phyloP scores from a whole-genome alignment of 2,329 filamentous ascomycete genomes.

The Calonectria pseudoturangicola region DNA sequence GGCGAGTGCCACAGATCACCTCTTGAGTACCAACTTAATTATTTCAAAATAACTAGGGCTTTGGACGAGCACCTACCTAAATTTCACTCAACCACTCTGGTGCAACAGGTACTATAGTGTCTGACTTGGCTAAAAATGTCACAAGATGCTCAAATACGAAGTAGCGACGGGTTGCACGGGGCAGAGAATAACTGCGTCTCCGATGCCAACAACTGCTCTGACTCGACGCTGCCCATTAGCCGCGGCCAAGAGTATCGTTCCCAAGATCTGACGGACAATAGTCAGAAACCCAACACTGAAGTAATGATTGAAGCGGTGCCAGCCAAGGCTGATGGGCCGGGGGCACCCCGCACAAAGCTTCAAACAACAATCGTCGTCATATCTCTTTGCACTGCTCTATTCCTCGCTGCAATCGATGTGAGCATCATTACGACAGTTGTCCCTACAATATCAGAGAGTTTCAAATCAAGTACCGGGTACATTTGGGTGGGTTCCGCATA shows the following conservation, averaged over 20 bases:
- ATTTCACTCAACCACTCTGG: neutral
- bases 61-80: neutral
- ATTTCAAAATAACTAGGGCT: neutral
- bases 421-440: slow-evolving; percentile 81
- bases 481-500: slow-evolving; percentile 86
- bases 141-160: neutral
- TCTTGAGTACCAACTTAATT: neutral
- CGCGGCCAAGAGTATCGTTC: neutral
- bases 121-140: neutral
- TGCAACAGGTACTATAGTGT: no score
- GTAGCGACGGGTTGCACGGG: neutral
- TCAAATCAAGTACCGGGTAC: slow-evolving; percentile 81
- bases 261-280: neutral
- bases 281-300: neutral
- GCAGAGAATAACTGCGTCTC: neutral
- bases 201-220: neutral
- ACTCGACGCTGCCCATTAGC: neutral
- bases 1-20: neutral
- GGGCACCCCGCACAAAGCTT: neutral
- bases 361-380: slow-evolving; percentile 2
- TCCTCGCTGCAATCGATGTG: slow-evolving; percentile 73
- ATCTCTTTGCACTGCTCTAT: slow-evolving; percentile 8
- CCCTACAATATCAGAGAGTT: slow-evolving; percentile 77
- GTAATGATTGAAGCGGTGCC: neutral
- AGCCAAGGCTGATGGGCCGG: neutral